Evolutionary conservation across 192 early-diverging fungal genomes (phyloP), one percentile per base, ranked within the genome.

Genomic region (Obelidium mucronatum): DNA sequence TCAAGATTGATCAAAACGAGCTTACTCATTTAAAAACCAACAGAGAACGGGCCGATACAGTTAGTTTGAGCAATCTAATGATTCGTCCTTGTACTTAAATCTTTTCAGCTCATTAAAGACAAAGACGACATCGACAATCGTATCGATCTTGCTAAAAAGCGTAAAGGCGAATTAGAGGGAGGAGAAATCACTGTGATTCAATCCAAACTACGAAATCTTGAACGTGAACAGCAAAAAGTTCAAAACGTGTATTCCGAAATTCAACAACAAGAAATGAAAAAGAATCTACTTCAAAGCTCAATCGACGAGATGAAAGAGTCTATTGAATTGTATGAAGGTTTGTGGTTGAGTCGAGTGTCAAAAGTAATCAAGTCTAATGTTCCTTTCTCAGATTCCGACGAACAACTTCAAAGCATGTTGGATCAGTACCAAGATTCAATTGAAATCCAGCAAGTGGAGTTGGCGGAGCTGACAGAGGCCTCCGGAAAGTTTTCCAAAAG

Each of bases 1-100:
- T 96, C 2, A 90, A 89, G 28, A 77, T 92, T 2, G 82, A 92
- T 53, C 79, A 89, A 31, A 68, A 81, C 2, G 85, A 91, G 74
- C 83, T 99, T 19, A 83, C 90, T 22, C 86, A 86, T 54, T 79
- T 94, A 30, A 86, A 89, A 70, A 82, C 79, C 13, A 91, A 96
- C 66, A 92, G 90, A 74, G 82, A 81, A 31, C 92, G 92, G 66
- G 90, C 94, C 0, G 91, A 91, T 59, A 81, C 90, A 39, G 88
- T 95, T 40, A 30, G n/a, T 19, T 2, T 64, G 34, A 24, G 22
- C 19, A 33, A 67, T 30, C 40, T 31, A 22, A 2, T n/a, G 17
- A 78, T n/a, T 31, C 30, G 60, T 17, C 34, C 19, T 60, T 2
- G 22, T 26, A 67, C 44, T 51, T 44, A 67, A 19, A 67, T 28